Evolutionary conservation across 345 rosid species (phyloP).

Genomic region (Orychophragmus violaceus): DNA sequence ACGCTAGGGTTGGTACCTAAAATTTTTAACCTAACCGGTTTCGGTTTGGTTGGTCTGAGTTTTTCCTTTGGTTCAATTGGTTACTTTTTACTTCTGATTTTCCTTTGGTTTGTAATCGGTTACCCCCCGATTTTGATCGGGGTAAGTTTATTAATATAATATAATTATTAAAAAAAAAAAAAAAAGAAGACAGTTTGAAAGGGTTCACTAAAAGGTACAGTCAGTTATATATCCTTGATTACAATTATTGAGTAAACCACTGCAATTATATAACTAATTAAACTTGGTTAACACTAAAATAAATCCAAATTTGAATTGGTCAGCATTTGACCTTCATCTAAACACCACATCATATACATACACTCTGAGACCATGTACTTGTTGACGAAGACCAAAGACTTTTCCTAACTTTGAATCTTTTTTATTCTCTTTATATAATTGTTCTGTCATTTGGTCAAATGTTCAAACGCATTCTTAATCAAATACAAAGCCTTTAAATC

Average conservation of each 20-base stretch:
- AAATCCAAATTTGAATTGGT: slow-evolving; percentile 44
- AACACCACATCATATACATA: slow-evolving; percentile 1
- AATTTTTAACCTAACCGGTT: too few relatives aligned
- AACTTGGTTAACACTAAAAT: background rate
- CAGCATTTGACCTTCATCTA: slow-evolving; percentile 49
- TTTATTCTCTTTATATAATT: background rate
- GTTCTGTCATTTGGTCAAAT: slow-evolving; percentile 41
- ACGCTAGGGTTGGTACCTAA: too few relatives aligned
- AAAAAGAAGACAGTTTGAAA: background rate
- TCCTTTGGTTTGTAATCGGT: too few relatives aligned
- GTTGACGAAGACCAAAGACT: slow-evolving; percentile 59
- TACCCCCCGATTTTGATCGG: too few relatives aligned
- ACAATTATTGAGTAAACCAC: background rate
- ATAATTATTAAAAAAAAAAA: too few relatives aligned
- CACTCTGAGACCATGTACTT: background rate
- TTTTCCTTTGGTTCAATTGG: too few relatives aligned
- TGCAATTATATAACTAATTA: background rate
- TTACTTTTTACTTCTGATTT: too few relatives aligned
- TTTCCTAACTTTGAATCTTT: slow-evolving; percentile 22
- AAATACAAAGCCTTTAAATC: slow-evolving; percentile 10
- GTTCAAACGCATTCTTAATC: slow-evolving; percentile 26
- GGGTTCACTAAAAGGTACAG: background rate
- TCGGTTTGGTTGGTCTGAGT: too few relatives aligned
- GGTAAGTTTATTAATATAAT: too few relatives aligned
- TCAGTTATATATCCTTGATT: background rate